Evolutionary conservation across 768 basidiomycete genomes (phyloP), one percentile per base, ranked within the genome.

Genomic region (Fomitopsis serialis): DNA sequence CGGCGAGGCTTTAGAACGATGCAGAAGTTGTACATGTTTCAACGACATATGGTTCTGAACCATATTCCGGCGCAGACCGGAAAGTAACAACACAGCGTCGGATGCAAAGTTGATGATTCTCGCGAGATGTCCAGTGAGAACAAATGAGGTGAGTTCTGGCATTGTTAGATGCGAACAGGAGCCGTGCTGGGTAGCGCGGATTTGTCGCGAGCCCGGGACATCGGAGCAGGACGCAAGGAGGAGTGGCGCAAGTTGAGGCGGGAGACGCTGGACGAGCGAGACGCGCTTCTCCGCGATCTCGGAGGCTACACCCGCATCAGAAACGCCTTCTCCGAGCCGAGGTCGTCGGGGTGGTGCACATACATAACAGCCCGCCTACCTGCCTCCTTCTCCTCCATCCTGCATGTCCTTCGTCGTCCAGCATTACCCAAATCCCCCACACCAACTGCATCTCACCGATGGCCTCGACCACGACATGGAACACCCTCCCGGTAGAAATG

Each of bases 401-500:
- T 11, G 29, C 29, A 32, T 32, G 29, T 32, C 29, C 29, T 32
- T 5, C 47, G 32, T 52, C 27, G 29, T 48, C 34, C 45, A 47
- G 7, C 45, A 32, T 6, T 32, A 32, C 42, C 46, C 29, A 42
- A 35, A 48, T 40, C 56, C 45, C 10, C 15, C 53, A 17, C 35
- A 17, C 49, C 50, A 25, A 36, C 15, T 21, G 36, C 32, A 32
- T 23, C 25, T 35, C 57, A 37, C 27, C 55, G 45, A 60, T 58
- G 55, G 43, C 51, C 44, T 42, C 55, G 21, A 13, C 23, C 57
- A 24, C 58, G 21, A 47, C 56, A 22, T 88, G 87, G 87, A 61
- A 73, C 55, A 47, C 66, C 22, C 82, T 89, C 58, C 87, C 87
- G 43, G 71, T 72, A 0, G 87, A 89, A 58, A 80, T 89, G 66